These are phyloP conservation scores for Saccharomycopsis sp. DNA, from an alignment of 805 yeast species.

Conservation along the genomic window DNA sequence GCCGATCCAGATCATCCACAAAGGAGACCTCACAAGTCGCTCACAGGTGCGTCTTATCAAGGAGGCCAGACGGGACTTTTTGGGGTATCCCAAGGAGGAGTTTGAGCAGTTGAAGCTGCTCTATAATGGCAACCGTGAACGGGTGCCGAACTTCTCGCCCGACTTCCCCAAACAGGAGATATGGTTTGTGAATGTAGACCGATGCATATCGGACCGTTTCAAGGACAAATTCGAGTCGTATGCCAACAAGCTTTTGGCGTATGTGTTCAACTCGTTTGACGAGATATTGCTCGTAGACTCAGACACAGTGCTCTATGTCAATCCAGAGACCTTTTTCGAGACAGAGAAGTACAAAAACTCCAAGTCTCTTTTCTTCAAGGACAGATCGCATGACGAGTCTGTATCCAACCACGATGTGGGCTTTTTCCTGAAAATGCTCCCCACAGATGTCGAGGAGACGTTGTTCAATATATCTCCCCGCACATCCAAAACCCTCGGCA, in stretches of 20 bases:
- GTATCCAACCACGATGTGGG: conserved; percentile 25
- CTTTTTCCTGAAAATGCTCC: conserved; percentile 33
- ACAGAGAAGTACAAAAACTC: conserved; percentile 28
- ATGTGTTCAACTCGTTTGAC: conserved; percentile 39
- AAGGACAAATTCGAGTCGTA: conserved; percentile 30
- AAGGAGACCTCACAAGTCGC: conserved; percentile 24
- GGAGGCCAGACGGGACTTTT: conserved; percentile 27
- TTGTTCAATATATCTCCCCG: conserved; percentile 22
- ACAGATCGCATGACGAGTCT: conserved; percentile 29
- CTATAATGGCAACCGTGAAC: background rate
- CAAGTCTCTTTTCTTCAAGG: conserved; percentile 39
- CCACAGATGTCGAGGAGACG: conserved; percentile 27
- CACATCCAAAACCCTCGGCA: conserved; percentile 20
- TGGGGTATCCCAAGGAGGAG: conserved; percentile 7
- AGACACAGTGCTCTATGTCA: conserved; percentile 39
- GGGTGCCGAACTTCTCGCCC: conserved; percentile 14
- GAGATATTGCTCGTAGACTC: conserved; percentile 50
- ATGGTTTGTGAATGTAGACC: conserved; percentile 34
- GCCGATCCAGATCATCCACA: conserved; percentile 30
- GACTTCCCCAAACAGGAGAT: conserved; percentile 31
- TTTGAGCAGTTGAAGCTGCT: background rate
- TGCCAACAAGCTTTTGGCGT: conserved; percentile 42
- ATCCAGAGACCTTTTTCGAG: conserved; percentile 32
- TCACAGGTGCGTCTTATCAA: conserved; percentile 31
- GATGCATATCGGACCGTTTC: conserved; percentile 23